Conservation (phyloP, 805 yeast species). For the Ogataea nitratoaversa region DNA sequence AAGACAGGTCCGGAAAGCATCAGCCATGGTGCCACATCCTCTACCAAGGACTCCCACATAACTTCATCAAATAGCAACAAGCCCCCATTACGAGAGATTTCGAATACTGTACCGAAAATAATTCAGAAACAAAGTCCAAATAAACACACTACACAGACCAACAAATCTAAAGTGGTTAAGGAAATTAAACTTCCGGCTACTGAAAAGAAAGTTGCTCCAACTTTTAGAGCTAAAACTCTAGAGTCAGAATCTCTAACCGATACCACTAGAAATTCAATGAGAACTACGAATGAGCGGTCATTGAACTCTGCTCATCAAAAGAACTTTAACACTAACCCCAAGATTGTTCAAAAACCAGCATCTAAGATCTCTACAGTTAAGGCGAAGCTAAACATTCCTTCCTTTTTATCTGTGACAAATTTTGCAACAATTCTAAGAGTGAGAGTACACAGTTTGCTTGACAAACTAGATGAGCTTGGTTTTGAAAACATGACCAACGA, state of each 20-base stretch:
- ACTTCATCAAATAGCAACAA: neutral
- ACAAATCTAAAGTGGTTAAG: no score
- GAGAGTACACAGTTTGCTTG: constrained; percentile 55
- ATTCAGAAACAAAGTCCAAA: neutral
- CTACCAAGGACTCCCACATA: no score
- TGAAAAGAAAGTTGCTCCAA: no score
- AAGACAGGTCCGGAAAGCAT: neutral
- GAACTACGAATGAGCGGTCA: neutral
- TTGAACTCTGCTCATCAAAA: no score
- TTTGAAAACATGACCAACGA: constrained; percentile 68
- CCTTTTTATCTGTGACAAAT: constrained; percentile 74
- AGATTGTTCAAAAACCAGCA: constrained; percentile 9
- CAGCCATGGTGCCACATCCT: no score
- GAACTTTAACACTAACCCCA: constrained; percentile 5
- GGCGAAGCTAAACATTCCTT: constrained; percentile 50
- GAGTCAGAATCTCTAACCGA: neutral
- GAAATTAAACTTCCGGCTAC: no score
- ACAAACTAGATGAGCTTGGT: constrained; percentile 62
- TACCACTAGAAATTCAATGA: neutral
- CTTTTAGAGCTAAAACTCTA: neutral
- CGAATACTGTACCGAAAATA: neutral
- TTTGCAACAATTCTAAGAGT: constrained; percentile 68
- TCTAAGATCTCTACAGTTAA: no score
- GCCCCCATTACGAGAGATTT: neutral
- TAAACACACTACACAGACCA: no score